Conservation (phyloP, 1,284 basidiomycete species). For the Tausonia pullulans region DNA sequence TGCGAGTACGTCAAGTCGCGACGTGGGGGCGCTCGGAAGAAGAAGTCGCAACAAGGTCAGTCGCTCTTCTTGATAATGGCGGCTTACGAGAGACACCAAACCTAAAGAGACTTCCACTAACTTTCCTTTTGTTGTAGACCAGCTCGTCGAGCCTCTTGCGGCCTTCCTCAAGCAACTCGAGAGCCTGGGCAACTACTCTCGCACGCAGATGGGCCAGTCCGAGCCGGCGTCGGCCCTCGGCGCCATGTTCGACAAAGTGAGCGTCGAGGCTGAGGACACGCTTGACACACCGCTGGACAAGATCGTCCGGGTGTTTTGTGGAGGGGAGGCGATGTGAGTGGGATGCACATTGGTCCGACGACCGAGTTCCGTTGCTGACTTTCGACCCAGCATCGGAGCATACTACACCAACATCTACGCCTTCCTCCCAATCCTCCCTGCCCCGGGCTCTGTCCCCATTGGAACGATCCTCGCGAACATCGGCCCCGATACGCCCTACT, state of each 20-base stretch:
- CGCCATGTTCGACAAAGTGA: conserved; percentile 12
- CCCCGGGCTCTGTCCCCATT: conserved; percentile 16
- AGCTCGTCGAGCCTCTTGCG: conserved; percentile 21
- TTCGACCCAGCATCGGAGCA: conserved; percentile 23
- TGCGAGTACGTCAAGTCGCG: conserved; percentile 36
- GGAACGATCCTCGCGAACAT: conserved; percentile 1
- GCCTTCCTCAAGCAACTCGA: conserved; percentile 33
- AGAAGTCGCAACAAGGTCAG: conserved; percentile 21
- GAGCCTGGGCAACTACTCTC: conserved; percentile 20
- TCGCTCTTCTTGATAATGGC: background rate
- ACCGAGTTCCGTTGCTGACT: conserved; percentile 1
- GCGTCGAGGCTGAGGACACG: conserved; percentile 27
- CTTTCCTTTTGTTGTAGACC: conserved; percentile 18
- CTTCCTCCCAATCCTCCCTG: conserved; percentile 33
- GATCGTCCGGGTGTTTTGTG: conserved; percentile 1
- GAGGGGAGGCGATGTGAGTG: conserved; percentile 4
- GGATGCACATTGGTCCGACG: background rate
- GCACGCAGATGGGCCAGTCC: conserved; percentile 5
- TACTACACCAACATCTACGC: conserved; percentile 36
- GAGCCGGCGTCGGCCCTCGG: background rate
- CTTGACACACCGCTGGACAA: conserved; percentile 19
- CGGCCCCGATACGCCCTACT: background rate
- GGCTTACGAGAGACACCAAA: background rate
- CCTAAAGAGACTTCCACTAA: background rate
- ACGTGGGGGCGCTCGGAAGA: conserved; percentile 34